Conservation (phyloP, 2,329 filamentous ascomycete species). For the Cercospora canescens region DNA sequence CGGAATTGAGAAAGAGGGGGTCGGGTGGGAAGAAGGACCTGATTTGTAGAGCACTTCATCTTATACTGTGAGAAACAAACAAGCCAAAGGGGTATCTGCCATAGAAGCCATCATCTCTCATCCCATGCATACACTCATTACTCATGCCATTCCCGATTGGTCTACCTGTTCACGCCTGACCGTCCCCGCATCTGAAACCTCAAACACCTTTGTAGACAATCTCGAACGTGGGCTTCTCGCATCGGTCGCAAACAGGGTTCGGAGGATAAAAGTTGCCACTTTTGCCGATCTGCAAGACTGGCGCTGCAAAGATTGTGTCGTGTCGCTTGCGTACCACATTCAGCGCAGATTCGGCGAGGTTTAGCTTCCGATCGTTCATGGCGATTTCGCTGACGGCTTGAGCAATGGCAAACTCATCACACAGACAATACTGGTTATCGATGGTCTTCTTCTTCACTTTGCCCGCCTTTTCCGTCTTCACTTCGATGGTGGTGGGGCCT, state of each 20-base stretch:
- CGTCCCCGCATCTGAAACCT: neutral
- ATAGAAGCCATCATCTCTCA: conserved; percentile 1
- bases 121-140: neutral
- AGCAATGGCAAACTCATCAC: conserved; percentile 12
- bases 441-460: conserved; percentile 9
- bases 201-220: conserved; percentile 21
- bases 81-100: conserved; percentile 3
- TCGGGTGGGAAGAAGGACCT: neutral
- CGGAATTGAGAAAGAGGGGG: neutral
- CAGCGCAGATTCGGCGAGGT: conserved; percentile 15
- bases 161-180: neutral
- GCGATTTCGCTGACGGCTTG: neutral
- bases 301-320: conserved; percentile 12
- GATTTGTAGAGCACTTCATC: neutral
- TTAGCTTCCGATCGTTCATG: neutral
- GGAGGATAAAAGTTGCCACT: conserved; percentile 2
- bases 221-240: conserved; percentile 17
- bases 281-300: conserved; percentile 8
- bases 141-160: neutral
- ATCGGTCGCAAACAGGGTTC: conserved; percentile 10
- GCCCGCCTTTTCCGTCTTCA: conserved; percentile 11
- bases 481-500: conserved; percentile 8
- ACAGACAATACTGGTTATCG: conserved; percentile 16
- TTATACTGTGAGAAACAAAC: neutral
- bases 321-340: conserved; percentile 15